Evolutionary conservation across 306 rosid genomes (phyloP), one percentile per base, ranked within the genome.

Genomic region (Myrica gale): DNA sequence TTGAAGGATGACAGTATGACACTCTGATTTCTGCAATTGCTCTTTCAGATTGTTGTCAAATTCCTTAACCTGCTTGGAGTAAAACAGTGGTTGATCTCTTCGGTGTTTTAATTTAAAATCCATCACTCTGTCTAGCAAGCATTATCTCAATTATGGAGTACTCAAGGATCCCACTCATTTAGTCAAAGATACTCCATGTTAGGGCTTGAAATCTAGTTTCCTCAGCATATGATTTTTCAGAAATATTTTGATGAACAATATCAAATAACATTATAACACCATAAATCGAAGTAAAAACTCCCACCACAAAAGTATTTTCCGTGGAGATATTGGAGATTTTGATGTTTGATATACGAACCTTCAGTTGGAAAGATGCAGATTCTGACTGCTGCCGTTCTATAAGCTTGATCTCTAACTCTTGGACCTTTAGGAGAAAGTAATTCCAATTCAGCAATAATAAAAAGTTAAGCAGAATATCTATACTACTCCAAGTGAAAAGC

Each of bases 381-480:
- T 90, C 91, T 21, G 87, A 83, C 58, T 86, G 91, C 69, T 79
- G 81, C 44, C 82, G 89, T 68, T 90, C 94, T 87, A 79, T 83
- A 70, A 92, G 82, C 81, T 78, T 85, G 79, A 62, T 81, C 81
- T 92, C 97, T 46, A 92, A 81, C 85, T 92, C 94, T 78, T 90
- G 89, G 80, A 90, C 87, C 97, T 92, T 57, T 71, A 79, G 5
- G 6, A 79, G 74, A 81, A 51, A 71, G 65, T 71, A 76, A 71
- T 55, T 47, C 55, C 12, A 15, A 26, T 45, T 86, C 69, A 81
- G 75, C 41, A 45, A 74, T 37, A 55, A 41, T 26, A 4, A 1
- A 66, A 20, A 76, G 43, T 60, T 10, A 48, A 74, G 52, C 46
- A 61, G 23, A 44, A 20, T 41, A 57, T 41, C 73, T 81, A 67